phyloP scores from a whole-genome alignment of 2,329 filamentous ascomycete genomes.

The Fusarium globosum region DNA sequence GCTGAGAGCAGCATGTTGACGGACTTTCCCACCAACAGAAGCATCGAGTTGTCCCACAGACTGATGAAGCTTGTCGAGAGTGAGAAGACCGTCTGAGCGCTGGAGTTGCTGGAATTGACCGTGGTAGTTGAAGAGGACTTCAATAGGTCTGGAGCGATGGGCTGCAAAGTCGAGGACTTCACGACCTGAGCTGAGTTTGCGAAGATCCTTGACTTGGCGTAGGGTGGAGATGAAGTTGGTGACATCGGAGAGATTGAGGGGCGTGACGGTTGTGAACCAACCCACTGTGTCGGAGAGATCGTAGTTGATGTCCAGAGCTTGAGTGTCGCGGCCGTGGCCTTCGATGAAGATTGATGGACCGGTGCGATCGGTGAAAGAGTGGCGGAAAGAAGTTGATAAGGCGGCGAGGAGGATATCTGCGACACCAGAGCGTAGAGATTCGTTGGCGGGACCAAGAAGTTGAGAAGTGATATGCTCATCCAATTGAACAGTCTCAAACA shows the following conservation, averaged over 20 bases:
- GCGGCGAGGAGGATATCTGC: not conserved
- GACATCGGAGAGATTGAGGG: not conserved
- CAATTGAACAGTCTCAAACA: not conserved
- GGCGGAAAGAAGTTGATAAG: rapidly evolving
- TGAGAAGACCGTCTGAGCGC: not conserved
- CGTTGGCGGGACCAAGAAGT: not conserved
- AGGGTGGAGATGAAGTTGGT: not conserved
- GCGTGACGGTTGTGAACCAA: not conserved
- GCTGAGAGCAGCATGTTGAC: not conserved
- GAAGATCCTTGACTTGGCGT: not conserved
- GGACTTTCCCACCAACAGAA: not conserved
- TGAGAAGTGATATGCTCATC: not conserved
- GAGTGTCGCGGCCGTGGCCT: not conserved
- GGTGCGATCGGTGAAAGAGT: not conserved
- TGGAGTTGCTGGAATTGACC: not conserved
- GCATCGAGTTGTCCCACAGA: not conserved
- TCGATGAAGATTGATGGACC: not conserved
- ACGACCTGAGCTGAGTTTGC: not conserved
- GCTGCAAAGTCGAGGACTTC: not conserved
- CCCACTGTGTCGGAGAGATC: not conserved
- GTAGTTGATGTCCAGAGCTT: not conserved
- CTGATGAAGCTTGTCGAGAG: not conserved
- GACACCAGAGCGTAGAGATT: not conserved
- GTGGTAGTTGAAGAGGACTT: not conserved
- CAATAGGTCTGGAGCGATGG: not conserved